Conservation (phyloP, 108 stramenopile species). For the Skeletonema menzelii region DNA sequence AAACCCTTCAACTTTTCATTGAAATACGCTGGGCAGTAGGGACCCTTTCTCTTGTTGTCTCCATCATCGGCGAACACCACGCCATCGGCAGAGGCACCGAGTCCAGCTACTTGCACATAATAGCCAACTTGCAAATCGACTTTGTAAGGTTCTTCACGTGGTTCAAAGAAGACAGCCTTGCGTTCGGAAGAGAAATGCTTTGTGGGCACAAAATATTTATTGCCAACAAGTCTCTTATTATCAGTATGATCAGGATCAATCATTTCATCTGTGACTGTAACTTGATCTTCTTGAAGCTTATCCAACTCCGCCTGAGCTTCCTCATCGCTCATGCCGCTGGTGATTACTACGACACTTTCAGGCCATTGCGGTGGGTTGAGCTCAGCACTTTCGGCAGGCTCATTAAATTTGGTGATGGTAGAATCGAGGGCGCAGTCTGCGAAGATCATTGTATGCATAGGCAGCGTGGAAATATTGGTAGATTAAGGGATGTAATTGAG, state of each 20-base stretch:
- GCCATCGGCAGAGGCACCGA: not conserved
- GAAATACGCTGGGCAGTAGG: not conserved
- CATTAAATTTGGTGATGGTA: not conserved
- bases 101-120: not conserved
- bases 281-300: not conserved
- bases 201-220: not conserved
- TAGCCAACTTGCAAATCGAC: not conserved
- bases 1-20: constrained; percentile 30
- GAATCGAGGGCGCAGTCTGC: not conserved
- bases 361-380: constrained; percentile 2
- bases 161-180: not conserved
- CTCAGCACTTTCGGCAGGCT: constrained; percentile 1
- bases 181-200: not conserved
- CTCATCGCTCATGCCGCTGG: not conserved
- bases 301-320: not conserved
- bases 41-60: not conserved
- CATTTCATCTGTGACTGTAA: not conserved
- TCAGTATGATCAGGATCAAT: too few species aligned
- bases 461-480: too few species aligned
- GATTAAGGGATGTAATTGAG: too few species aligned
- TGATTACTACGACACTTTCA: not conserved
- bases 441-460: not conserved
- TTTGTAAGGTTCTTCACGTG: not conserved
- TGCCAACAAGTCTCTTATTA: not conserved
- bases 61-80: not conserved